Evolutionary conservation across 768 basidiomycete genomes (phyloP).

Genomic region (Pleurotus tuber-regium): DNA sequence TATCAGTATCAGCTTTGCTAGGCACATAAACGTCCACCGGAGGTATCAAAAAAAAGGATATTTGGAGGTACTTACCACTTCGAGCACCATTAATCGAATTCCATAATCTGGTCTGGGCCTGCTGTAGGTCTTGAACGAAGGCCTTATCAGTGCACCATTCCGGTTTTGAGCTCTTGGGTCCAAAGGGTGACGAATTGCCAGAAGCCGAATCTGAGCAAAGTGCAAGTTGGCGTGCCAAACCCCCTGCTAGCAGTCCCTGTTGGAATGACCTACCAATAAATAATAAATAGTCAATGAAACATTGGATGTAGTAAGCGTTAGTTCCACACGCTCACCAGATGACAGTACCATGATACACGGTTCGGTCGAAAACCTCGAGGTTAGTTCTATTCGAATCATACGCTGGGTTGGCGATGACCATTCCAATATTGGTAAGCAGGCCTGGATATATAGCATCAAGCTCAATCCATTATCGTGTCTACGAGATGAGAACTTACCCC

Average conservation of each 20-base stretch:
- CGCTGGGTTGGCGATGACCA: conserved; percentile 45
- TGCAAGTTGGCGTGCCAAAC: conserved; percentile 34
- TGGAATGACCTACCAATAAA: conserved; percentile 35
- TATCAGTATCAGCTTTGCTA: too few relatives aligned
- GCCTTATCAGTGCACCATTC: conserved; percentile 34
- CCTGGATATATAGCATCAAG: conserved; percentile 18
- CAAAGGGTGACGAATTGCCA: conserved; percentile 13
- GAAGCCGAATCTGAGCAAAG: too few relatives aligned
- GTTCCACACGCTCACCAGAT: conserved; percentile 23
- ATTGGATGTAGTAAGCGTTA: background rate
- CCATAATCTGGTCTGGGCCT: conserved; percentile 38
- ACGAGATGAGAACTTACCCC: conserved; percentile 23
- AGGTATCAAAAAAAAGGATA: background rate
- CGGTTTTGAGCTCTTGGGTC: conserved; percentile 23
- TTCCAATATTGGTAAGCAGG: conserved; percentile 42
- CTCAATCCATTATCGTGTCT: background rate
- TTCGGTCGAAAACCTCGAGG: conserved; percentile 31
- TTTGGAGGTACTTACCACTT: conserved; percentile 18
- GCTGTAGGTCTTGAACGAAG: conserved; percentile 29
- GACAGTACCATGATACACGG: conserved; percentile 35
- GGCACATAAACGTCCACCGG: too few relatives aligned
- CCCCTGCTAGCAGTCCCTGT: conserved; percentile 43
- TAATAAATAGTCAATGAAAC: background rate
- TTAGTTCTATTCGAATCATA: conserved; percentile 41
- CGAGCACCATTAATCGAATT: conserved; percentile 32